Percentiles rank a stretch among this genome's conserved stretches.
These are phyloP conservation scores for Eucalyptus melliodora DNA, from an alignment of 345 rosid genomes.

Conservation along the genomic window DNA sequence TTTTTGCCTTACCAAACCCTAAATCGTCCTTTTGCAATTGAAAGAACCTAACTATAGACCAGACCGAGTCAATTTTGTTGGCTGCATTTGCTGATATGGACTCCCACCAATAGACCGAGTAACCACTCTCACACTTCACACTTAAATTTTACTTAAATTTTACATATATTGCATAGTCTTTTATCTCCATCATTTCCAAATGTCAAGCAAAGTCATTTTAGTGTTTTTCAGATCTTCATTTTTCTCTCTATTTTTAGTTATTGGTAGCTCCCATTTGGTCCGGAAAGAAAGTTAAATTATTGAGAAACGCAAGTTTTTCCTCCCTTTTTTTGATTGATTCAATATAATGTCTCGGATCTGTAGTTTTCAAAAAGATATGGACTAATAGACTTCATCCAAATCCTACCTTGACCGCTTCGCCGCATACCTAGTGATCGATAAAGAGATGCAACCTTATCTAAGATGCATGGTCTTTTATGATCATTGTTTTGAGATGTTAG, in stretches of 20 bases:
- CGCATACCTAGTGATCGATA: no score
- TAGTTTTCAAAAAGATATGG: no score
- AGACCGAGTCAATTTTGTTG: not conserved
- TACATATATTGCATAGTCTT: not conserved
- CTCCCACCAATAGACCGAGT: not conserved
- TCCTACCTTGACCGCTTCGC: no score
- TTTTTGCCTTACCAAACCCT: not conserved
- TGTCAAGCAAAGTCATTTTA: not conserved
- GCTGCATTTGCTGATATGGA: not conserved
- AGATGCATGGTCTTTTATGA: no score
- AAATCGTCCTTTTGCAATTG: not conserved
- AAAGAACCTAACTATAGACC: not conserved
- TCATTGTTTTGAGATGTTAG: no score
- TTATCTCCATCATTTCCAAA: not conserved
- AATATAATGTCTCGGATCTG: fast-evolving
- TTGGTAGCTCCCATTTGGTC: not conserved
- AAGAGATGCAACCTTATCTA: not conserved
- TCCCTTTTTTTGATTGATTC: fast-evolving
- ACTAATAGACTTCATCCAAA: not conserved
- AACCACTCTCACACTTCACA: not conserved
- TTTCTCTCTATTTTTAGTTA: not conserved
- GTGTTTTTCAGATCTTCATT: not conserved
- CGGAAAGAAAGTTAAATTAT: not conserved
- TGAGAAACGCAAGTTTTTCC: not conserved
- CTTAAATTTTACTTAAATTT: no score